phyloP scores from a whole-genome alignment of 306 rosid genomes.

The Dicorynia guianensis region DNA sequence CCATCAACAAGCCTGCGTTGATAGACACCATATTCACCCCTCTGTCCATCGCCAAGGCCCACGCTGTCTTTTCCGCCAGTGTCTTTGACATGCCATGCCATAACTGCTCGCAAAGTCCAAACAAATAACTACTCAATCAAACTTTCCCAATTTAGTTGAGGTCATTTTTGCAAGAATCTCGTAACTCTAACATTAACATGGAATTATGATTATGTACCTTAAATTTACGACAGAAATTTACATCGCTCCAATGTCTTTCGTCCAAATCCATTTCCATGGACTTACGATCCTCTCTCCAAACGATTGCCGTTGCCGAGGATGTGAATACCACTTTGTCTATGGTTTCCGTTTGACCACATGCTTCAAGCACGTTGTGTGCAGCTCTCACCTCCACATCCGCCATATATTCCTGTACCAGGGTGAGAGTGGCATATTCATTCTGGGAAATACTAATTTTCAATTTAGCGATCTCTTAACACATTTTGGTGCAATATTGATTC shows the following conservation, averaged over 20 bases:
- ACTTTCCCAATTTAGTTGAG: background rate
- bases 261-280: conserved; percentile 61
- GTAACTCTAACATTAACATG: too few relatives aligned
- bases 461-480: background rate
- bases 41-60: conserved; percentile 95
- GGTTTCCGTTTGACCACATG: conserved; percentile 87
- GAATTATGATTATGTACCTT: conserved; percentile 58
- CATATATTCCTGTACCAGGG: conserved; percentile 65
- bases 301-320: conserved; percentile 76
- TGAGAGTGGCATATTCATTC: background rate
- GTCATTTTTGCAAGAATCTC: too few relatives aligned
- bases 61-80: conserved; percentile 78
- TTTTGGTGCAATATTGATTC: background rate
- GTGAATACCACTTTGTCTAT: conserved; percentile 83
- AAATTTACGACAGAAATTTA: conserved; percentile 78
- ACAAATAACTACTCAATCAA: conserved; percentile 11
- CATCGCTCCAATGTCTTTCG: conserved; percentile 82
- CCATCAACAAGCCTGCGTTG: conserved; percentile 61
- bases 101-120: conserved; percentile 49
- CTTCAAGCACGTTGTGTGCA: conserved; percentile 94
- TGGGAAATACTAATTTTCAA: background rate
- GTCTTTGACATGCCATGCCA: conserved; percentile 97
- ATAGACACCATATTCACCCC: conserved; percentile 80
- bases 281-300: conserved; percentile 79
- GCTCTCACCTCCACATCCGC: conserved; percentile 95